Base-by-base conservation (phyloP, 1,139 yeast genomes). In the Geotrichum citri-aurantii region DNA sequence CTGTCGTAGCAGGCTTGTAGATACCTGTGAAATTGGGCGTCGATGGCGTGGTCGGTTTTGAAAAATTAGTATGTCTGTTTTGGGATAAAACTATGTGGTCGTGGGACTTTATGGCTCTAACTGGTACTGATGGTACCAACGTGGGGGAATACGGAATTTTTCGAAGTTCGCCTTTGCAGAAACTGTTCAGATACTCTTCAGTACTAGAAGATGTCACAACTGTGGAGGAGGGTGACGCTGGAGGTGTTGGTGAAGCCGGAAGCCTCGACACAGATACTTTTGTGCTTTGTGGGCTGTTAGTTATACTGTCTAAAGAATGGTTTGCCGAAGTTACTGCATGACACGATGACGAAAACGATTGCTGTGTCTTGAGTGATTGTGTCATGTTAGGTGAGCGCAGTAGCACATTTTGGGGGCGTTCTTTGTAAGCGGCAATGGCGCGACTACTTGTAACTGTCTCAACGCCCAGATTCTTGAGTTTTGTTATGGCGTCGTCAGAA, bases 401-500 rank as follows among this genome's bases (percentile, higher is more conserved):
- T 14, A 19, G 21, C 10, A 17, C 12, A 37, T 14, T n/a, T 7
- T 10, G 26, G 10, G 46, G 42, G 23, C 37, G 48, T 27, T 52
- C 56, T 23, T 17, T 48, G 42, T 27, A 26, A 2, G 59, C 56
- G n/a, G 33, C 23, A 8, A 59, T 47, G 3, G 59, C 61, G 29
- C 52, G 27, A 11, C 27, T 27, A 21, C 49, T 54, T 11, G 49
- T 29, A 21, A 59, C 46, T 3, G 51, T 48, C 23, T 57, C 56
- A 29, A 59, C 62, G 12, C 55, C 53, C 27, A 59, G 47, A 10
- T 53, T 46, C n/a, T 55, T 48, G 5, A 59, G 55, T 40, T 53
- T 55, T 27, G 46, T 44, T 12, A 59, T 42, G 12, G 62, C 62
- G 2, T 57, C 55, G 3, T 52, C 53, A 2, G 62, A 48, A 23